A percentile compares a stretch with the other conserved stretches of the same genome.
Conservation (phyloP, 78 protist species). For the Trichosphaerium sp. region DNA sequence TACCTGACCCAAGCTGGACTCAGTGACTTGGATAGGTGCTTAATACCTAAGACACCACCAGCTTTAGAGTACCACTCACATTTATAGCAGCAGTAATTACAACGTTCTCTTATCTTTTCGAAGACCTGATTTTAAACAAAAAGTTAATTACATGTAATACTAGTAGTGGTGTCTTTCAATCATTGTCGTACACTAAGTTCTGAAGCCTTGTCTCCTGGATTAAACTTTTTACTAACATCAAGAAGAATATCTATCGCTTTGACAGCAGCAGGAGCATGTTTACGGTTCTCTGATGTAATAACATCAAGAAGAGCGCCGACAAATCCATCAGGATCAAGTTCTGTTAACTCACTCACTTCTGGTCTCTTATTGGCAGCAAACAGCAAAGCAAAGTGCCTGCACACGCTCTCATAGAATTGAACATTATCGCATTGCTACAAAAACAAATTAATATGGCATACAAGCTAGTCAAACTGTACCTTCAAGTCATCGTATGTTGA, state of each 20-base stretch:
- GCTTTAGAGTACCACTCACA: constrained; percentile 17
- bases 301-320: neutral
- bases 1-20: constrained; percentile 1
- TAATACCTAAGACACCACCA: constrained; percentile 25
- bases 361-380: neutral
- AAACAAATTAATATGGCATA: constrained; percentile 13
- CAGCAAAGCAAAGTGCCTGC: constrained; percentile 11
- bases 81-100: constrained; percentile 30
- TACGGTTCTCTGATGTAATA: neutral
- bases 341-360: neutral
- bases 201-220: too few relatives aligned
- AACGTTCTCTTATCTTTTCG: neutral
- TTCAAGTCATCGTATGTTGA: too few relatives aligned
- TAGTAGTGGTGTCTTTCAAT: too few relatives aligned
- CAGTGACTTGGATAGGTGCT: neutral
- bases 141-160: too few relatives aligned
- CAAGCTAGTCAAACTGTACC: too few relatives aligned
- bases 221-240: too few relatives aligned
- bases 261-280: neutral
- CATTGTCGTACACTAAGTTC: too few relatives aligned
- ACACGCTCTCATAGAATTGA: neutral
- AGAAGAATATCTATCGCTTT: neutral
- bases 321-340: neutral
- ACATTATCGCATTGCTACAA: neutral
- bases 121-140: neutral